Conservation (phyloP, 1,139 yeast genomes). For the Yarrowia galli region DNA sequence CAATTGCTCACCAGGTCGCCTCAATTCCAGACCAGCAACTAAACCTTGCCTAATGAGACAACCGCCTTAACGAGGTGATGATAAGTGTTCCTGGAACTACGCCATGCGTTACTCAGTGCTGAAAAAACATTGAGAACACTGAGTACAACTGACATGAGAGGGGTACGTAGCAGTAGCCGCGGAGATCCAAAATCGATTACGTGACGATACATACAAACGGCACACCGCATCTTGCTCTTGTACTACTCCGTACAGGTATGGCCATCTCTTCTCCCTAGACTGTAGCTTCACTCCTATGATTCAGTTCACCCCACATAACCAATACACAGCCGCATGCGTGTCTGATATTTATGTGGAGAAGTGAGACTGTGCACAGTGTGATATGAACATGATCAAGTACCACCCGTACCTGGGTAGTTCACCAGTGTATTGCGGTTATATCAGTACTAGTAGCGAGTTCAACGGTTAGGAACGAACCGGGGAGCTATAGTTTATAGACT, state of each 20-base stretch:
- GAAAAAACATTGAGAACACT: not conserved
- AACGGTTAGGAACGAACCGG: too few species aligned
- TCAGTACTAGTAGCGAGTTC: too few species aligned
- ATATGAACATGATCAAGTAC: too few species aligned
- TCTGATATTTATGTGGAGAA: not conserved
- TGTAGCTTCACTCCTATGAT: not conserved
- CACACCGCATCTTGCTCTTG: too few species aligned
- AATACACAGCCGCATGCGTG: not conserved
- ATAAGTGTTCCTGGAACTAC: not conserved
- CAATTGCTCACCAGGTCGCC: not conserved
- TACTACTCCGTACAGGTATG: not conserved
- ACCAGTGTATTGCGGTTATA: too few species aligned
- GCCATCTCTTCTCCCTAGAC: not conserved
- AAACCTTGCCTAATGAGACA: constrained; percentile 6
- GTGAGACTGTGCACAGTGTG: too few species aligned
- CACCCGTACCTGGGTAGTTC: too few species aligned
- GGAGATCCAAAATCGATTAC: too few species aligned
- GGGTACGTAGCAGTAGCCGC: too few species aligned
- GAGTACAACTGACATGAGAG: not conserved
- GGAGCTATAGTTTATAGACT: too few species aligned
- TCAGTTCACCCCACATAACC: constrained; percentile 3
- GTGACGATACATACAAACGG: too few species aligned
- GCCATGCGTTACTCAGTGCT: constrained; percentile 14
- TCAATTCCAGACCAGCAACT: constrained; percentile 2
- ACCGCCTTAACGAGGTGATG: not conserved